These are phyloP conservation scores for Acanthochlamys bracteata DNA, from an alignment of 106 monocot species.

Conservation along the genomic window DNA sequence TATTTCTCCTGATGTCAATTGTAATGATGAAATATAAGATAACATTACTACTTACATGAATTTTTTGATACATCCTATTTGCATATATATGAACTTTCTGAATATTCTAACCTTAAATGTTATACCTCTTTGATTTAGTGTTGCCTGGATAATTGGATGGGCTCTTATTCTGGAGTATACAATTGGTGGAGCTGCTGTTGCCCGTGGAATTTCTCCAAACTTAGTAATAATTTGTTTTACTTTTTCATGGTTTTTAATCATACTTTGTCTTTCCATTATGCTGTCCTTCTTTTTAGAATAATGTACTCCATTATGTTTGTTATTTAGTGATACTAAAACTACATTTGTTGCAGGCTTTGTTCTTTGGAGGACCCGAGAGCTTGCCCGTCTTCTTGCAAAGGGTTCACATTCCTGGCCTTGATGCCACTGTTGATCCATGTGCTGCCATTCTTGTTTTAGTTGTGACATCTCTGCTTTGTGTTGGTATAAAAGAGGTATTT, in stretches of 20 bases:
- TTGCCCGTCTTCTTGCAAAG: conserved; percentile 69
- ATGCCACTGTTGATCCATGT: conserved; percentile 82
- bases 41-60: too few relatives aligned
- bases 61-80: too few relatives aligned
- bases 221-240: conserved; percentile 32
- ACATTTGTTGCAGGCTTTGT: conserved; percentile 53
- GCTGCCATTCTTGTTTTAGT: conserved; percentile 71
- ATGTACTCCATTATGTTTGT: too few relatives aligned
- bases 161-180: conserved; percentile 93
- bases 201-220: conserved; percentile 93
- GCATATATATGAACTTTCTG: too few relatives aligned
- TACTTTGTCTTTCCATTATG: too few relatives aligned
- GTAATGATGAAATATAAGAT: too few relatives aligned
- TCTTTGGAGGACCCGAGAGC: conserved; percentile 85
- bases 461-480: conserved; percentile 71
- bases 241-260: neutral
- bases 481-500: conserved; percentile 92
- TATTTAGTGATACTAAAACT: too few relatives aligned
- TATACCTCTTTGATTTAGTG: too few relatives aligned
- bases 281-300: too few relatives aligned
- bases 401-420: conserved; percentile 53
- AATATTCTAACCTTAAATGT: too few relatives aligned
- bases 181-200: conserved; percentile 92
- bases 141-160: conserved; percentile 99
- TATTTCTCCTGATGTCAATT: too few relatives aligned